A percentile compares a stretch with the other conserved stretches of the same genome.
Evolutionary conservation across 352 stramenopile species (phyloP).

Genomic region (Phytophthora cactorum): DNA sequence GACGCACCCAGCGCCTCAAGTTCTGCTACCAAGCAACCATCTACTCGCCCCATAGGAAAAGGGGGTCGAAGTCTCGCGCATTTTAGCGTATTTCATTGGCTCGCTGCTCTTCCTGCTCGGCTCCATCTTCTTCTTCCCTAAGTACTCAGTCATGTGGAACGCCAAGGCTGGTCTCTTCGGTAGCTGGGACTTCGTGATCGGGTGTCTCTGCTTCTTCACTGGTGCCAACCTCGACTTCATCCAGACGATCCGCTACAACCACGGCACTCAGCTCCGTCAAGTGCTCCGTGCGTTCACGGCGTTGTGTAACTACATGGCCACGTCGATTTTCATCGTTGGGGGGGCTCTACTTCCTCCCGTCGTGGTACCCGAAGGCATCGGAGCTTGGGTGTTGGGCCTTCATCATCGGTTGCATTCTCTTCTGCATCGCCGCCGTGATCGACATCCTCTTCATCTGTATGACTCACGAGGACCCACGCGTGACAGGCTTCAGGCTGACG

Average conservation of each 20-base stretch:
- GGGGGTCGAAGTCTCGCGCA: conserved; percentile 54
- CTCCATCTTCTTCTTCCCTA: conserved; percentile 84
- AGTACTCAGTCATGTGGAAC: conserved; percentile 67
- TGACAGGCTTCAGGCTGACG: conserved; percentile 50
- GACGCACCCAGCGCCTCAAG: neutral
- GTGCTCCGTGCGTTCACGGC: conserved; percentile 66
- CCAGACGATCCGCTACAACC: conserved; percentile 66
- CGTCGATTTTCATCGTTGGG: conserved; percentile 78
- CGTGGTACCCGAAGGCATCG: conserved; percentile 69
- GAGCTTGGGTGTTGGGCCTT: conserved; percentile 80
- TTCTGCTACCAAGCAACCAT: conserved; percentile 6
- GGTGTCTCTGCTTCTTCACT: conserved; percentile 70
- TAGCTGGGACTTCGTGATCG: conserved; percentile 74
- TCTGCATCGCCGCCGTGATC: conserved; percentile 59
- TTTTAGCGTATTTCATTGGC: conserved; percentile 62
- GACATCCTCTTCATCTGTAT: conserved; percentile 73
- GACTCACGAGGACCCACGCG: conserved; percentile 60
- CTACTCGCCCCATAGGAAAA: conserved; percentile 48
- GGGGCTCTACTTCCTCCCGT: conserved; percentile 79
- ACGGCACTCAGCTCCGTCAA: conserved; percentile 51
- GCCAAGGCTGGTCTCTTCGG: conserved; percentile 69
- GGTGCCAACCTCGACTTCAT: conserved; percentile 80
- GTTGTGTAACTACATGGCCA: conserved; percentile 70
- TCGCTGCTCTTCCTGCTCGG: conserved; percentile 77
- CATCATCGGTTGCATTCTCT: conserved; percentile 72